Evolutionary conservation across 164 flowering plant species (phyloP).

Genomic region (Vitis cinerea): DNA sequence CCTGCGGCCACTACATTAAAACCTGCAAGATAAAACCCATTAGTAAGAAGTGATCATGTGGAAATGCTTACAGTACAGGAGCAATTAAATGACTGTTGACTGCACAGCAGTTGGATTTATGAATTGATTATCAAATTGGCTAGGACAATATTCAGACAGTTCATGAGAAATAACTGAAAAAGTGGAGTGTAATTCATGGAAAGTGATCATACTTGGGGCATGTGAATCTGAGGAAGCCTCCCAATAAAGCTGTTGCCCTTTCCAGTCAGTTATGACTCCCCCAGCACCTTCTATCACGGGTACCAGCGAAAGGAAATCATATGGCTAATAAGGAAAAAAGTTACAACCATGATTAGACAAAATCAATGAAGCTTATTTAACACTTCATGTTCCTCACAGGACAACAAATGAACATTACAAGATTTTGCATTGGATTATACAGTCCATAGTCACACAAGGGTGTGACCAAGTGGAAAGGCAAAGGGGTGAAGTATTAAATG

Average conservation of each 20-base stretch:
- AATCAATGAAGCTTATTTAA: neutral
- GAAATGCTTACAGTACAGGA: neutral
- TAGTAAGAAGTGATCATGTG: no score
- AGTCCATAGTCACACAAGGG: no score
- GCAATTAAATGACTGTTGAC: neutral
- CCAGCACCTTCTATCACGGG: conserved; percentile 98
- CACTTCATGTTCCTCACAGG: no score
- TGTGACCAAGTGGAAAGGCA: no score
- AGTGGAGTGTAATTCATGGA: neutral
- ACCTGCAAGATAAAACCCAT: conserved; percentile 36
- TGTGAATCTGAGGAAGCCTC: conserved; percentile 69
- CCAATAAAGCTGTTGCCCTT: conserved; percentile 73
- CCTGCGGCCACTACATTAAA: conserved; percentile 90
- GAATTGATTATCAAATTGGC: no score
- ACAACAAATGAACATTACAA: neutral
- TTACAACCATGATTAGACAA: neutral
- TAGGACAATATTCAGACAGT: neutral
- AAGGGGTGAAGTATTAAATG: no score
- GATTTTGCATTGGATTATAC: neutral
- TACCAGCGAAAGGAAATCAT: conserved; percentile 83
- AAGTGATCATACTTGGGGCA: conserved; percentile 54
- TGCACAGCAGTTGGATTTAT: neutral
- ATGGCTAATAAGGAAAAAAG: conserved; percentile 57
- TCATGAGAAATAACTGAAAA: neutral
- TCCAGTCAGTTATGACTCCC: conserved; percentile 89